Evolutionary conservation across 2,329 filamentous ascomycete genomes (phyloP).

Genomic region (Cryphonectria nitschkei): DNA sequence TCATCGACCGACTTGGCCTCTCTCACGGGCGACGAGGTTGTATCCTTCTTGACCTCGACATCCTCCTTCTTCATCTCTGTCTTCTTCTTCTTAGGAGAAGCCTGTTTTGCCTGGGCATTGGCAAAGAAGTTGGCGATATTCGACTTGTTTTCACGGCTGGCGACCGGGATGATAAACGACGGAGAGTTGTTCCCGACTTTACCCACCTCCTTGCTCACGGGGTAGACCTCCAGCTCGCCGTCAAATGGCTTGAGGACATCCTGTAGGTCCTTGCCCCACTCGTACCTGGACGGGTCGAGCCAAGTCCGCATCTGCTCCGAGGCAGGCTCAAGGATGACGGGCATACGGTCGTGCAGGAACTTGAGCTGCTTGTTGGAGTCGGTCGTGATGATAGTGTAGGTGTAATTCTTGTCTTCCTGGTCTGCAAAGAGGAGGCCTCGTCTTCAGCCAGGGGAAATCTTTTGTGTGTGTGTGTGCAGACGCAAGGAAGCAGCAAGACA

Average conservation of each 20-base stretch:
- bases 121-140: slow-evolving; percentile 95
- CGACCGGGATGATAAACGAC: slow-evolving; percentile 78
- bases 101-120: slow-evolving; percentile 55
- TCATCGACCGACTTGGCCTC: slow-evolving; percentile 23
- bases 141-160: slow-evolving; percentile 84
- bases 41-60: slow-evolving; percentile 37
- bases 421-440: slow-evolving; percentile 38
- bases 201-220: slow-evolving; percentile 85
- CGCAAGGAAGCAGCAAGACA: neutral
- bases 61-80: slow-evolving; percentile 39
- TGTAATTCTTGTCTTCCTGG: slow-evolving; percentile 73
- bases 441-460: slow-evolving; percentile 7
- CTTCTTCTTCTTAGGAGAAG: slow-evolving; percentile 36
- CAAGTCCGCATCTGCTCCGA: slow-evolving; percentile 72
- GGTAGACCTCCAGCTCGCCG: slow-evolving; percentile 81
- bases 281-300: slow-evolving; percentile 73
- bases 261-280: slow-evolving; percentile 82
- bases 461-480: too few relatives aligned
- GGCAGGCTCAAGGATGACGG: slow-evolving; percentile 81
- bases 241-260: slow-evolving; percentile 76
- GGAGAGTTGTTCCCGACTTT: slow-evolving; percentile 93
- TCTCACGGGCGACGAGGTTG: slow-evolving; percentile 33
- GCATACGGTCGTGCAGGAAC: slow-evolving; percentile 95
- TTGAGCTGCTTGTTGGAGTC: slow-evolving; percentile 79
- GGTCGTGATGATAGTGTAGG: slow-evolving; percentile 94